A percentile compares a stretch with the other conserved stretches of the same genome.
These are phyloP conservation scores for Penicillium coffeae DNA, from an alignment of 495 filamentous ascomycete genomes.

Conservation along the genomic window DNA sequence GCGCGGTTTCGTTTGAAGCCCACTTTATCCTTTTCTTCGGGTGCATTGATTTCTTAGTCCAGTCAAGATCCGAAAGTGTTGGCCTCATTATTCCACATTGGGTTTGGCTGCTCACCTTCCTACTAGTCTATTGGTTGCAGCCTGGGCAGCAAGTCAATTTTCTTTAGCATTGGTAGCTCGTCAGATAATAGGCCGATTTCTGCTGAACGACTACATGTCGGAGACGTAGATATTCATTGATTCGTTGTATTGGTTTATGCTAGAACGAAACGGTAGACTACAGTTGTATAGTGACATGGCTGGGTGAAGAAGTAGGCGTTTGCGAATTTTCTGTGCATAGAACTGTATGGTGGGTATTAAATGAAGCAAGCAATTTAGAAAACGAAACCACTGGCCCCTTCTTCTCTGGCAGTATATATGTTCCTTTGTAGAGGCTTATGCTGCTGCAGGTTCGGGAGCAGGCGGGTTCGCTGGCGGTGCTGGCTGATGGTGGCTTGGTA, in stretches of 20 bases:
- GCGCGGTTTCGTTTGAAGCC: constrained; percentile 26
- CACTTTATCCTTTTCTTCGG: constrained; percentile 5
- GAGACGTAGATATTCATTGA: too few species aligned
- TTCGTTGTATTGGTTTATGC: background rate
- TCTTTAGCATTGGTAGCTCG: too few species aligned
- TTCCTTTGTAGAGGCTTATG: constrained; percentile 14
- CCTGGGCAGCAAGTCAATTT: background rate
- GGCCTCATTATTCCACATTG: background rate
- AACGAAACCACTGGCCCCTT: background rate
- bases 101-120: background rate
- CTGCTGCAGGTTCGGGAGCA: constrained; percentile 27
- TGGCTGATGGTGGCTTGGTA: constrained; percentile 13
- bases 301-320: background rate
- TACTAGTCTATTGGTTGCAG: background rate
- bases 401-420: background rate
- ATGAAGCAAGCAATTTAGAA: background rate
- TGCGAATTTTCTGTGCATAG: background rate
- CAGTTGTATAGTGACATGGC: background rate
- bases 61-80: background rate
- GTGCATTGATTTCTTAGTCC: background rate
- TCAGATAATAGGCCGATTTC: too few species aligned
- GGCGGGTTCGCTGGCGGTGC: constrained; percentile 13
- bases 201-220: too few species aligned
- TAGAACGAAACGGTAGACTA: constrained; percentile 1
- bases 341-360: constrained; percentile 15